Percentiles rank a stretch among this genome's conserved stretches.
Evolutionary conservation across 345 rosid genomes (phyloP).

Genomic region (Brassica cretica): DNA sequence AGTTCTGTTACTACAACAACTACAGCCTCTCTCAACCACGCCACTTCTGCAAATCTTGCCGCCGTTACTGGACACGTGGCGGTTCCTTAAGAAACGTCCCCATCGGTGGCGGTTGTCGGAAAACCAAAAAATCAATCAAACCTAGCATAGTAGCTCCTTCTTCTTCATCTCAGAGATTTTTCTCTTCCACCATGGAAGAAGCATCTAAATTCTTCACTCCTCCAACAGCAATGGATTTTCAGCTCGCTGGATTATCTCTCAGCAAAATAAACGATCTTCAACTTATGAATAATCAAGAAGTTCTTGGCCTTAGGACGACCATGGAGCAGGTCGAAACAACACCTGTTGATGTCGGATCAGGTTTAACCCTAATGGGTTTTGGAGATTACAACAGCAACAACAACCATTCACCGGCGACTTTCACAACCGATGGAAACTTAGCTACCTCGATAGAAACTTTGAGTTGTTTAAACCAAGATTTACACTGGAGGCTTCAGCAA

Average conservation of each 20-base stretch:
- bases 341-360: slow-evolving; percentile 44
- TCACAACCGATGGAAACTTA: slow-evolving; percentile 49
- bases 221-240: slow-evolving; percentile 73
- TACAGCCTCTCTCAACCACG: slow-evolving; percentile 86
- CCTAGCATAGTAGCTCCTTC: slow-evolving; percentile 42
- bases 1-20: slow-evolving; percentile 93
- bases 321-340: slow-evolving; percentile 26
- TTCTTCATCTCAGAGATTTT: slow-evolving; percentile 45
- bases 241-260: slow-evolving; percentile 21
- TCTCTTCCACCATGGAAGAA: slow-evolving; percentile 56
- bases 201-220: slow-evolving; percentile 61
- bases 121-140: slow-evolving; percentile 63
- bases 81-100: slow-evolving; percentile 88
- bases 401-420: slow-evolving; percentile 34
- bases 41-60: slow-evolving; percentile 84
- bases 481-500: slow-evolving; percentile 99
- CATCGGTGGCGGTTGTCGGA: slow-evolving; percentile 82
- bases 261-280: neutral
- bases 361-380: slow-evolving; percentile 53
- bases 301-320: slow-evolving; percentile 42
- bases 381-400: slow-evolving; percentile 22
- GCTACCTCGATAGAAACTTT: slow-evolving; percentile 89
- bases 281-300: slow-evolving; percentile 9
- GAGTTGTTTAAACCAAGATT: slow-evolving; percentile 90
- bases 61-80: slow-evolving; percentile 88